phyloP scores from a whole-genome alignment of 331 rosid species.

The Quercus phellos region DNA sequence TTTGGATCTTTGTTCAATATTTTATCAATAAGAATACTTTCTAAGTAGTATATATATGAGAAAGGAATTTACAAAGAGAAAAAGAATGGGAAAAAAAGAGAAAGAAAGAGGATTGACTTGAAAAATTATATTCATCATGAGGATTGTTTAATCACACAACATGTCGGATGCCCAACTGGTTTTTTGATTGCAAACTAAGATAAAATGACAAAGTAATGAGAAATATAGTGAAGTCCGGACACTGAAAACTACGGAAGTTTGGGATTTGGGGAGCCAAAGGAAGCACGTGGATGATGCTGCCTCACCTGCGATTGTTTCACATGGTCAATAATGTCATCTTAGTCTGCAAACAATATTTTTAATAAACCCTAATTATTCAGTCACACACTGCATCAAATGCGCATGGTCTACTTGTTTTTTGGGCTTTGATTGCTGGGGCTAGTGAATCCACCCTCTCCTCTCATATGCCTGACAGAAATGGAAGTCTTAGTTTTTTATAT shows the following conservation, averaged over 20 bases:
- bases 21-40: no score
- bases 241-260: conserved; percentile 39
- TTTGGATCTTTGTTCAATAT: no score
- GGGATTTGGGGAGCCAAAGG: conserved; percentile 26
- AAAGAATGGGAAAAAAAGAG: no score
- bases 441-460: background rate
- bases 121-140: background rate
- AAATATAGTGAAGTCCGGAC: background rate
- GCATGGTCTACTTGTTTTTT: conserved; percentile 29
- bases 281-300: conserved; percentile 17
- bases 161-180: background rate
- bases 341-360: conserved; percentile 22
- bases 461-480: background rate
- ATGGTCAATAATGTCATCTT: conserved; percentile 39
- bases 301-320: background rate
- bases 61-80: background rate
- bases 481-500: background rate
- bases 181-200: background rate
- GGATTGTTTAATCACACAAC: background rate
- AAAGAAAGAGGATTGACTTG: background rate
- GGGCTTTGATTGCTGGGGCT: background rate
- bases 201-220: background rate
- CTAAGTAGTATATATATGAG: background rate
- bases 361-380: conserved; percentile 27
- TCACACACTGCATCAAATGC: conserved; percentile 28